These are phyloP conservation scores for Aspergillus haitiensis DNA, from an alignment of 495 filamentous ascomycete species.

Conservation along the genomic window DNA sequence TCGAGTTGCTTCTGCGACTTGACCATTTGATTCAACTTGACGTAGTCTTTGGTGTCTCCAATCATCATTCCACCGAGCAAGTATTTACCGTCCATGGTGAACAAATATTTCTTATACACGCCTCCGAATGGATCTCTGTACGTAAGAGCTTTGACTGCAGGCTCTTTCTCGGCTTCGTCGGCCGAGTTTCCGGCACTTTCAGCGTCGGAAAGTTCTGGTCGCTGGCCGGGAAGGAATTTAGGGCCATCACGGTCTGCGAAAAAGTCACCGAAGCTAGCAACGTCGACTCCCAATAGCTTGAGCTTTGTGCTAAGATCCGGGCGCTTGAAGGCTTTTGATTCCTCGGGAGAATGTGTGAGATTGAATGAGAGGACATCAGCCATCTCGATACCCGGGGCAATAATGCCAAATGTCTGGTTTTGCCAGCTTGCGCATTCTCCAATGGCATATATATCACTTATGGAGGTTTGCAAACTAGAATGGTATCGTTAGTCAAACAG, in stretches of 20 bases:
- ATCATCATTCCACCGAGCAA: constrained; percentile 98
- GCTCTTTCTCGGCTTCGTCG: constrained; percentile 42
- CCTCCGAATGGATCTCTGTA: constrained; percentile 93
- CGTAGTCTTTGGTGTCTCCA: constrained; percentile 90
- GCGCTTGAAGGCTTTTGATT: constrained; percentile 70
- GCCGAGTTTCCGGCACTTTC: constrained; percentile 22
- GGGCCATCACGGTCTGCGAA: constrained; percentile 91
- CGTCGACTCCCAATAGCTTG: constrained; percentile 90
- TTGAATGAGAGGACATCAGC: constrained; percentile 95
- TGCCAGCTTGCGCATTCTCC: constrained; percentile 97
- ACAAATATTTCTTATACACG: constrained; percentile 97
- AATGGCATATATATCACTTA: constrained; percentile 79
- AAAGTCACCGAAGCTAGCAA: constrained; percentile 95
- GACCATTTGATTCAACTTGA: constrained; percentile 92
- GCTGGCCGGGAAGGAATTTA: constrained; percentile 64
- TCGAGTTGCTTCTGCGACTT: constrained; percentile 84
- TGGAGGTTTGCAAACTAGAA: constrained; percentile 66
- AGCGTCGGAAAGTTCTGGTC: constrained; percentile 30
- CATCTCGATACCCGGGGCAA: constrained; percentile 95
- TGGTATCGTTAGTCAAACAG: not conserved
- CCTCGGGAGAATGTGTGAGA: constrained; percentile 78
- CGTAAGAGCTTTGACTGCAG: constrained; percentile 78
- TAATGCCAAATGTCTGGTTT: constrained; percentile 88
- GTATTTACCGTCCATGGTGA: constrained; percentile 89
- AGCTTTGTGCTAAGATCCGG: constrained; percentile 94